A percentile compares a stretch with the other conserved stretches of the same genome.
phyloP scores from a whole-genome alignment of 2,329 filamentous ascomycete genomes.

The Neonectria neomacrospora region DNA sequence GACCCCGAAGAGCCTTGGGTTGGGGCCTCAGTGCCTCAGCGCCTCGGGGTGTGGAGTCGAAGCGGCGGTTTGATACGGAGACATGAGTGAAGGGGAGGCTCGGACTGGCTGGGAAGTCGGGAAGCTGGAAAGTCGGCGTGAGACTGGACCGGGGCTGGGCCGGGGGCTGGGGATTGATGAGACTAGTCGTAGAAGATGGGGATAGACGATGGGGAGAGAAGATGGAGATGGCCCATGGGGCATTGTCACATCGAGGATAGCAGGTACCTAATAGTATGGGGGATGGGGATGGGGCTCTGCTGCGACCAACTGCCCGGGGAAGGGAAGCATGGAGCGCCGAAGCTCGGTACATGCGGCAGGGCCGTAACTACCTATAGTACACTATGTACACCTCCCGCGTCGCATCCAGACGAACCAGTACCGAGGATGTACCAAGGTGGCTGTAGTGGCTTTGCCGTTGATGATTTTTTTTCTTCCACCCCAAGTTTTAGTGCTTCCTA shows the following conservation, averaged over 20 bases:
- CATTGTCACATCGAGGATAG: conserved; percentile 7
- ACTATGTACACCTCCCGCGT: neutral
- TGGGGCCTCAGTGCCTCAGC: conserved; percentile 5
- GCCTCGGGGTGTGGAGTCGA: conserved; percentile 12
- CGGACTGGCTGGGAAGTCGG: conserved; percentile 20
- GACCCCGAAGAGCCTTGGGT: neutral
- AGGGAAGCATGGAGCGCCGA: conserved; percentile 32
- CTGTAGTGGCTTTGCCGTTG: neutral
- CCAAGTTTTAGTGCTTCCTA: conserved; percentile 1
- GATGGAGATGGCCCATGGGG: conserved; percentile 13
- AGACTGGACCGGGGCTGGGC: conserved; percentile 39
- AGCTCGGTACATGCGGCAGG: conserved; percentile 25
- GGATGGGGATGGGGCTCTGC: conserved; percentile 45
- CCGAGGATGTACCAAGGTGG: neutral
- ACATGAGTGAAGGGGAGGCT: conserved; percentile 30
- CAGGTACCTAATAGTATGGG: conserved; percentile 32
- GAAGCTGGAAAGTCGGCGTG: conserved; percentile 22
- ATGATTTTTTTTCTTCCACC: neutral
- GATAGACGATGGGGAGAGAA: conserved; percentile 31
- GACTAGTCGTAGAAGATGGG: conserved; percentile 8
- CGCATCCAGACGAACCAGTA: neutral
- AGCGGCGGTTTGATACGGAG: conserved; percentile 25
- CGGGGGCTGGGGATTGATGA: conserved; percentile 32
- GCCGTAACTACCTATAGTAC: neutral
- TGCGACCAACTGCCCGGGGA: conserved; percentile 14